Base-by-base conservation (phyloP, 176 grass and related monocot genomes). In the Eleusine coracana region DNA sequence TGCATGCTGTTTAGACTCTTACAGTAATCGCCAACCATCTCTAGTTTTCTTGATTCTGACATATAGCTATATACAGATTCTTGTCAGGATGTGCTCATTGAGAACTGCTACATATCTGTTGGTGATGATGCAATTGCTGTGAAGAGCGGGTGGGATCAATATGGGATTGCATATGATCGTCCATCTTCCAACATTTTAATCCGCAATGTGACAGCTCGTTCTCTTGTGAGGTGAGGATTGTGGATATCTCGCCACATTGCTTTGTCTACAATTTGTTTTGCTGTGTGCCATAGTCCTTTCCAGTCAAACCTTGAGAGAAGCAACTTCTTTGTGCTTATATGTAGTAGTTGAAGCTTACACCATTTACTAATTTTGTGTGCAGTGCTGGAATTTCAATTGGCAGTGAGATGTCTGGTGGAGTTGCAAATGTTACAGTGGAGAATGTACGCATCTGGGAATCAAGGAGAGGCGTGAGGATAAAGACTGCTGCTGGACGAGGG, bases 91-190 rank as follows among this genome's bases (percentile, higher is more conserved):
- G 84, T 98, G 83, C 77, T 95, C 64, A 95, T 98, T 89, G 92
- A 98, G 87, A 95, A 98, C 77, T 98, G 96, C 84, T 98, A 98
- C 61, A 95, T 98, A 84, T 90, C 86, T 68, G 91, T 93, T 73
- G 96, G 96, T n/a, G 96, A 98, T 78, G 96, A 98, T 85, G 92
- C 87, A 73, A 93, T 98, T 86, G 91, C 92, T 44, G 64, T 98
- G 82, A 98, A 98, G 87, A 95, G 92, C 11, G 96, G 96, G 14
- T 98, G 96, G 96, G 92, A 98, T 90, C 96, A 98, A 51, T 98
- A 93, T 77, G 96, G 96, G 10, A 88, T 95, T 82, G 89, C 91
- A 80, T 98, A 98, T 29, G 87, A 89, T 66, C 96, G 74, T 4
- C 89, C 96, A 29, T 98, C 92, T 65, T 85, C 86, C 34, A 95